phyloP scores from a whole-genome alignment of 164 flowering plant species.

The Hamamelis virginiana region DNA sequence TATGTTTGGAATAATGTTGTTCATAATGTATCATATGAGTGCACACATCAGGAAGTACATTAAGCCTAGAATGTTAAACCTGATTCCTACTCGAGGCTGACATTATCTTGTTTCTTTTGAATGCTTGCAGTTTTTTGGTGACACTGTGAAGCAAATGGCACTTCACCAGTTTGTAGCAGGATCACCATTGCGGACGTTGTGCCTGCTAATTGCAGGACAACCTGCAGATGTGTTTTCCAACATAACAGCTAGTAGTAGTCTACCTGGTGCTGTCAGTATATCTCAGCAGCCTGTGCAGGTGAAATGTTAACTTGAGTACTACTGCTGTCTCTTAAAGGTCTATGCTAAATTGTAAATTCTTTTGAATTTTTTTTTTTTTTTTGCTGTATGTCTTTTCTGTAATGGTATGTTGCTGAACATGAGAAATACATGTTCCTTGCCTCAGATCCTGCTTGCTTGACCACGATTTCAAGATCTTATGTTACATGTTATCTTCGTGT shows the following conservation, averaged over 20 bases:
- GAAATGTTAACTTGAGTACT: constrained; percentile 1
- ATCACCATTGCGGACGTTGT: constrained; percentile 89
- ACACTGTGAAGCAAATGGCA: constrained; percentile 96
- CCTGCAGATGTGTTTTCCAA: constrained; percentile 83
- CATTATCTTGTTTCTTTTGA: neutral
- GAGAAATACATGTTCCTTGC: neutral
- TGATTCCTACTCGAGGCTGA: neutral
- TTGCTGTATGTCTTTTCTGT: neutral
- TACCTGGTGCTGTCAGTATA: constrained; percentile 25
- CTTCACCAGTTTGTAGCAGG: constrained; percentile 79
- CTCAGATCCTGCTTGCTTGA: neutral
- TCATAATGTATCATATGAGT: neutral
- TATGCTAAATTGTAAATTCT: neutral
- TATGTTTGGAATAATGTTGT: neutral
- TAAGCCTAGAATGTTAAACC: neutral
- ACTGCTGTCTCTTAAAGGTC: neutral
- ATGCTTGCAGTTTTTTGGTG: constrained; percentile 71
- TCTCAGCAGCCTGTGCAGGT: constrained; percentile 71
- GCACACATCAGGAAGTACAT: neutral
- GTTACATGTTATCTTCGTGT: neutral
- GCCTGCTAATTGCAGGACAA: constrained; percentile 88
- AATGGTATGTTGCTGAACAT: neutral
- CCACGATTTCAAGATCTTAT: no score
- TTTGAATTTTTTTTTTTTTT: neutral
- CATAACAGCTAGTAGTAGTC: constrained; percentile 16